Evolutionary conservation across 1,284 basidiomycete species (phyloP).

Genomic region (Papiliotrema terrestris): DNA sequence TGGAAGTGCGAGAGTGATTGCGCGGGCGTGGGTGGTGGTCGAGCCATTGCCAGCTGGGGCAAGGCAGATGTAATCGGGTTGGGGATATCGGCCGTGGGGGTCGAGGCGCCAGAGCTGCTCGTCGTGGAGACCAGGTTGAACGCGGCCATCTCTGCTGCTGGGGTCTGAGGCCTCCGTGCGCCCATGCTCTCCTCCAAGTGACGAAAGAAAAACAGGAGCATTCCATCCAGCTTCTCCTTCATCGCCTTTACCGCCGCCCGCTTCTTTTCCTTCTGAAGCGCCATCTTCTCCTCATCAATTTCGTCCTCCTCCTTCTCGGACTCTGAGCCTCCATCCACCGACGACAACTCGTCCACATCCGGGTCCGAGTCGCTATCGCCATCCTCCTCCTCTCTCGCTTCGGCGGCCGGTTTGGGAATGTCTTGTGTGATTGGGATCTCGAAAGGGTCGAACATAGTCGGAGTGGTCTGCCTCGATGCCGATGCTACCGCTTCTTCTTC

Average conservation of each 20-base stretch:
- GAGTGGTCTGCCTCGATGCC: constrained; percentile 30
- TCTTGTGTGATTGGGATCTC: constrained; percentile 70
- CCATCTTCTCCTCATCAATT: constrained; percentile 47
- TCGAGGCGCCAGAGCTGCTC: constrained; percentile 27
- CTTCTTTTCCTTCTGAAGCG: constrained; percentile 56
- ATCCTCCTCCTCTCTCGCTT: constrained; percentile 48
- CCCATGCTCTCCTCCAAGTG: constrained; percentile 56
- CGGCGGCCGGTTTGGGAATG: constrained; percentile 26
- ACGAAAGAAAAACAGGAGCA: constrained; percentile 78
- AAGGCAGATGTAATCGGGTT: constrained; percentile 17
- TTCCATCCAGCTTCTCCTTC: constrained; percentile 85
- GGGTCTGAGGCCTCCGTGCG: constrained; percentile 10
- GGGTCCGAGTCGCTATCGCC: constrained; percentile 57
- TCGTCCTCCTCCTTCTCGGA: constrained; percentile 57
- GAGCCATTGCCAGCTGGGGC: constrained; percentile 14
- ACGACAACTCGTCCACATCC: constrained; percentile 49
- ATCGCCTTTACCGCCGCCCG: constrained; percentile 70
- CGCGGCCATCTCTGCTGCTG: constrained; percentile 37
- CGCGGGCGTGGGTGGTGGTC: constrained; percentile 21
- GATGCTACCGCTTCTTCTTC: constrained; percentile 15
- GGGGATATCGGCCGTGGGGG: constrained; percentile 27
- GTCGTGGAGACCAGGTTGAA: constrained; percentile 16
- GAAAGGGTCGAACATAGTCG: constrained; percentile 66
- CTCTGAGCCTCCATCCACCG: constrained; percentile 49
- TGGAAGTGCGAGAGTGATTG: constrained; percentile 64